Base-by-base conservation (phyloP, 768 basidiomycete genomes). In the Rickenella mellea region DNA sequence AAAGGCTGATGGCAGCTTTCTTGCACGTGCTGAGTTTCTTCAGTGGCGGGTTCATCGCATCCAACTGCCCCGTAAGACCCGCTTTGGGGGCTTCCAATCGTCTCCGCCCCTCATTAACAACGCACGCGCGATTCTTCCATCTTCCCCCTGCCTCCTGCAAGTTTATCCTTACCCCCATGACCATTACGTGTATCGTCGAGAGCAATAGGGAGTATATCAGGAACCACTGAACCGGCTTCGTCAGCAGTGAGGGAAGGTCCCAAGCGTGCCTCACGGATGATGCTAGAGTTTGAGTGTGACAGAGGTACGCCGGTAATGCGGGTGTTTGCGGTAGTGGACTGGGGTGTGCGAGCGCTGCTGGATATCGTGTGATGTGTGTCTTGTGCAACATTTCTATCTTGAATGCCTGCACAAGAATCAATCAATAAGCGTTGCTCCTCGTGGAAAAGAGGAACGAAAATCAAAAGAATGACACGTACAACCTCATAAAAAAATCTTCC, bases 181-280 rank as follows among this genome's bases (percentile, higher is more conserved):
- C 60, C 57, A 40, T 79, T 74, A 6, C 80, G 76, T 0, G 88
- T 90, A 90, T 80, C 20, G 85, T 76, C 19, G 65, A 63, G 26
- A 99, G 76, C 22, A 99, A 73, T 7, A 98, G 74, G 0, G 88
- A 79, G 55, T 99, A 99, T 58, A 97, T 98, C 49, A 97, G 78
- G 42, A 97, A 73, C 12, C 94, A 80, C 55, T 98, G 96, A 3
- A 99, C 90, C 26, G 96, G 96, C 62, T 98, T 97, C 61, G 98
- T 97, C 46, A 99, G 81, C 28, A 97, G 74, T 0, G 90, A 91
- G 5, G 88, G 71, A 21, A 99, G 76, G 57, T 99, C 94, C 83
- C 90, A 92, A 2, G 90, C 86, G 53, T 89, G 82, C 0, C 87
- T 85, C 10, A 85, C 70, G 19, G 76, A 72, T 2, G 79, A 73